Conservation (phyloP, 169 alveolate genomes). For the Babesia sp. region DNA sequence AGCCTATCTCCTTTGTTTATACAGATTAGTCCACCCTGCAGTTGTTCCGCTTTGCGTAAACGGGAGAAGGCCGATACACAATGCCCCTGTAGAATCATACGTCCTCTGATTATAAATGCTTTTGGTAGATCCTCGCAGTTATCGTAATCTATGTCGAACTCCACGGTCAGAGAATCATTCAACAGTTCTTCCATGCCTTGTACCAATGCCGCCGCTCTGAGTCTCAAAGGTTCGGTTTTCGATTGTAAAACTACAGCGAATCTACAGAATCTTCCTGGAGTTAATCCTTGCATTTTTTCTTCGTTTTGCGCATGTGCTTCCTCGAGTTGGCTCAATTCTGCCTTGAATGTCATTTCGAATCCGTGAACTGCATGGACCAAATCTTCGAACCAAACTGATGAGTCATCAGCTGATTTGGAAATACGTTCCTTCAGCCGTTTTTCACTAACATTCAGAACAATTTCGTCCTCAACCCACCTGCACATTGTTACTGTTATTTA, state of each 20-base stretch:
- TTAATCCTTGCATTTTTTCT: slow-evolving; percentile 8
- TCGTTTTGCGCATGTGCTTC: not conserved
- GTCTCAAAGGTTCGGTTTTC: slow-evolving; percentile 1
- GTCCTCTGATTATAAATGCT: not conserved
- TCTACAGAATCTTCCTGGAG: slow-evolving; percentile 13
- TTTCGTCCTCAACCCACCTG: slow-evolving; percentile 28
- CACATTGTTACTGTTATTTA: not conserved
- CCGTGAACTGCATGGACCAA: slow-evolving; percentile 38
- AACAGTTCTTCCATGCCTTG: not conserved
- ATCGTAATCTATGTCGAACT: slow-evolving; percentile 25
- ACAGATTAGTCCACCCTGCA: not conserved
- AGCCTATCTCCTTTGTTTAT: not conserved
- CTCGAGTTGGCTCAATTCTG: slow-evolving; percentile 20
- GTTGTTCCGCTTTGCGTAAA: not conserved
- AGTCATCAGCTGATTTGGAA: not conserved
- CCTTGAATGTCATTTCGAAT: slow-evolving; percentile 16
- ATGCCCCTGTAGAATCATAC: not conserved
- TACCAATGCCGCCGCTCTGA: not conserved
- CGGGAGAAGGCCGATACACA: slow-evolving; percentile 14
- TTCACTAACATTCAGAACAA: slow-evolving; percentile 17
- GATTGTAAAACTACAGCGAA: slow-evolving; percentile 16
- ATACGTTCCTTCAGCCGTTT: slow-evolving; percentile 19
- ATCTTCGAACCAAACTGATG: slow-evolving; percentile 36
- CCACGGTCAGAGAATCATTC: slow-evolving; percentile 4
- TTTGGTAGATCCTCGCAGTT: not conserved